Evolutionary conservation across 2,329 filamentous ascomycete species (phyloP), one percentile per base, ranked within the genome.

Genomic region (Fusarium vanettenii): DNA sequence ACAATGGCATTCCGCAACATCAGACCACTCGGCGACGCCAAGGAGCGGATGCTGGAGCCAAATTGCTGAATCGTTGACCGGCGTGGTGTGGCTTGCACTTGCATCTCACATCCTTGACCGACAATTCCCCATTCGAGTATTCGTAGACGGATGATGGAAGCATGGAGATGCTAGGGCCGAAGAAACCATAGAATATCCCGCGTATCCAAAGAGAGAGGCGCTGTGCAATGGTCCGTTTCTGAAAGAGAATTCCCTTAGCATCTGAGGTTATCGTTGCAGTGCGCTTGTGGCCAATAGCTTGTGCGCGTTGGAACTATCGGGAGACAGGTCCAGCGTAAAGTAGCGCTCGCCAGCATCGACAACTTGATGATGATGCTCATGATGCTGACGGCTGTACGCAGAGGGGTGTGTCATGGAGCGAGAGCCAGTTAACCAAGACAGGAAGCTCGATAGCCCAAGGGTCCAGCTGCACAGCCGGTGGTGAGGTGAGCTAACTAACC

Each of bases 1-100:
- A 68, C 62, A 63, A 73, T 75, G 67, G 33, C 62, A 73, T 75
- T 72, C 72, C 72, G 65, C 64, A 69, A 69, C 45, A 78, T 72
- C 73, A 77, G 77, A 41, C 76, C 77, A 77, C 71, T 67, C 55
- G 45, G 50, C 16, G 39, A 37, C 69, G 67, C 70, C 72, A 77
- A 73, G 70, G 39, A 70, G 55, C 43, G 68, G 65, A 60, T 55
- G 50, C 59, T 62, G 25, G 63, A 67, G 60, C 69, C 48, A 69
- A 52, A 66, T 48, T 65, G 55, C 69, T 72, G 71, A 71, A 71
- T 72, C 61, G 66, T 64, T 70, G 61, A 64, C 68, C 65, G 56
- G 72, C 59, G 69, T 70, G 41, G 60, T 65, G 74, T 79, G 75
- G 73, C 76, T 77, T 77, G 35, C 72, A 59, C 66, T 70, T 69